A percentile compares a stretch with the other conserved stretches of the same genome.
phyloP scores from a whole-genome alignment of 257 asterid species.

The Catharanthus roseus region DNA sequence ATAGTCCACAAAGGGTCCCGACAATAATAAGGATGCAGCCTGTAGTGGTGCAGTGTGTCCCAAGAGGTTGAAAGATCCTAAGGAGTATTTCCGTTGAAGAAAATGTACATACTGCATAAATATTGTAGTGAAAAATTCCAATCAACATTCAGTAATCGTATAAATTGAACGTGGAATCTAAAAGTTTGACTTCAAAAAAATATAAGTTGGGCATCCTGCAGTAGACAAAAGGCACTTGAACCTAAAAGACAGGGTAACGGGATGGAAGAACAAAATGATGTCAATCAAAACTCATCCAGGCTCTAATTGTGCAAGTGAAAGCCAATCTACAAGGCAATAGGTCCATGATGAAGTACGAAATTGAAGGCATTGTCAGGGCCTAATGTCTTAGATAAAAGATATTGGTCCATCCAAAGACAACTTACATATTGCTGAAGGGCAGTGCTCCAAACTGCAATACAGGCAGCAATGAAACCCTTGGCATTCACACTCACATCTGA shows the following conservation, averaged over 20 bases:
- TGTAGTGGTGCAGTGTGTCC: conserved; percentile 90
- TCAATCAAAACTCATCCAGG: not conserved
- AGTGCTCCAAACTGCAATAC: conserved; percentile 66
- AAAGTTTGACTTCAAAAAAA: conserved; percentile 3
- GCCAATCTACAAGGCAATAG: not conserved
- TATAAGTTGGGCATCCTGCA: not conserved
- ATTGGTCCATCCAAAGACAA: conserved; percentile 13
- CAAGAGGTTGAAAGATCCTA: conserved; percentile 71
- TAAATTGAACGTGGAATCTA: not conserved
- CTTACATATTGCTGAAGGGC: conserved; percentile 69
- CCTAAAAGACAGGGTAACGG: not conserved
- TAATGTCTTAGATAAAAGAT: not conserved
- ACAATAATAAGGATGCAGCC: conserved; percentile 59
- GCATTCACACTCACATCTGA: conserved; percentile 59
- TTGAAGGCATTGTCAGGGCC: not conserved
- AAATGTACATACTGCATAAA: conserved; percentile 63
- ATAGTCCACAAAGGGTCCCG: conserved; percentile 64
- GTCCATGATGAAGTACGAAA: not conserved
- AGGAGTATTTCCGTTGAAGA: conserved; percentile 68
- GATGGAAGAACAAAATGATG: not conserved
- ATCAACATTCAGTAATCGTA: conserved; percentile 4
- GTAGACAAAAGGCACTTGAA: not conserved
- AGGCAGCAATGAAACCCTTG: conserved; percentile 60
- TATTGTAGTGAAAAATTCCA: conserved; percentile 16
- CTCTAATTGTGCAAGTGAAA: not conserved